A percentile compares a stretch with the other conserved stretches of the same genome.
These are phyloP conservation scores for Kuraishia molischiana DNA, from an alignment of 805 yeast genomes.

Conservation along the genomic window DNA sequence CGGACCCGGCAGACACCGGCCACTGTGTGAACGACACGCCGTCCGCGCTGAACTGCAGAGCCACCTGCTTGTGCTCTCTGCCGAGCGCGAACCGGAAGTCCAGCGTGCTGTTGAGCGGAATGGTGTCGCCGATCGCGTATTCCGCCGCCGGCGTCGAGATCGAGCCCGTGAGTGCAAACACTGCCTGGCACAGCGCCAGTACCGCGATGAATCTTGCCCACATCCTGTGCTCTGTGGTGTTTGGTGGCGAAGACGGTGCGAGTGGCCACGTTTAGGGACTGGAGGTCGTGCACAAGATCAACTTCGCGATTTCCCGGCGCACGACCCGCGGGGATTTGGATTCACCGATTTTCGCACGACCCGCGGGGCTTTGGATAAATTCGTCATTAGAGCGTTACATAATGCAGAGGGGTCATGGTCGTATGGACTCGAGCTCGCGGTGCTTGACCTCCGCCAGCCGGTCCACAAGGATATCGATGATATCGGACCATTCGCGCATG, in stretches of 20 bases:
- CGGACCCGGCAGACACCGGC: not conserved
- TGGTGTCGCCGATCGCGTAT: not conserved
- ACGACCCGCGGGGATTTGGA: no score
- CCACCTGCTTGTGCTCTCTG: not conserved
- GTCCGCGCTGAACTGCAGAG: not conserved
- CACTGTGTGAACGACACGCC: not conserved
- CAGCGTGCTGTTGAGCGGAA: not conserved
- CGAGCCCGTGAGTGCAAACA: not conserved
- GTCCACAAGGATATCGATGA: conserved; percentile 75
- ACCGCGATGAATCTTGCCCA: no score
- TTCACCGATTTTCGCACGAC: no score
- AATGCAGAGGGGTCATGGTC: not conserved
- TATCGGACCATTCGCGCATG: conserved; percentile 96
- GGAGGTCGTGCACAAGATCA: no score
- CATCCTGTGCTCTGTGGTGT: no score
- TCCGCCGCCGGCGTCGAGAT: not conserved
- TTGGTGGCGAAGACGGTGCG: no score
- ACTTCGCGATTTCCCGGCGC: no score
- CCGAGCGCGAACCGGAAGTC: not conserved
- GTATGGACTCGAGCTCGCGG: not conserved
- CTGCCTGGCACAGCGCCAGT: no score
- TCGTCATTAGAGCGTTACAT: no score
- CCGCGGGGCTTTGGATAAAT: no score
- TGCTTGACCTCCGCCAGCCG: conserved; percentile 47
- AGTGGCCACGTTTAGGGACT: no score